A percentile compares a stretch with the other conserved stretches of the same genome.
These are phyloP conservation scores for Cladophialophora bantiana DNA, from an alignment of 2,329 filamentous ascomycete species.

Conservation along the genomic window DNA sequence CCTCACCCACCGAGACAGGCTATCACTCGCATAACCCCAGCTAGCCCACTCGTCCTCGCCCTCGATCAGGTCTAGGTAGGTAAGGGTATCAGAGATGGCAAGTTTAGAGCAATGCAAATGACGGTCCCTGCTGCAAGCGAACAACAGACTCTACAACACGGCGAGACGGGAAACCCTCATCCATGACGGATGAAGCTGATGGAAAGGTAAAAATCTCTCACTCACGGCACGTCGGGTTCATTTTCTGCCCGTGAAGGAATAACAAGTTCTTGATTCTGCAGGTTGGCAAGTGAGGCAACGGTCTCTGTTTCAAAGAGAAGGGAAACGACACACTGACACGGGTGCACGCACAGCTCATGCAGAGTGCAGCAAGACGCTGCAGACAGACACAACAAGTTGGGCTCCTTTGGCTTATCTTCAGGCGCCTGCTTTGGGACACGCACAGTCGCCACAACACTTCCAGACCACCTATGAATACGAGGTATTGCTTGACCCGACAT, in stretches of 20 bases:
- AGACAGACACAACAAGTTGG: conserved; percentile 14
- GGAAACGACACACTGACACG: background rate
- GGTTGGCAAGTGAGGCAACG: conserved; percentile 1
- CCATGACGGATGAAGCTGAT: background rate
- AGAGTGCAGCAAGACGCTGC: conserved; percentile 19
- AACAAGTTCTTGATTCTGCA: conserved; percentile 2
- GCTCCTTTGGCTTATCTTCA: conserved; percentile 21
- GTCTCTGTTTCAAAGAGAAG: background rate
- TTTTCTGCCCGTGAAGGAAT: conserved; percentile 7
- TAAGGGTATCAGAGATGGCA: background rate
- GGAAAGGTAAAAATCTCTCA: conserved; percentile 15
- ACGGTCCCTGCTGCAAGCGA: background rate
- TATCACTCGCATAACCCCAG: conserved; percentile 6
- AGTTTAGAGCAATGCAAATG: background rate
- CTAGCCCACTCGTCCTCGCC: background rate
- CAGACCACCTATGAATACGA: conserved; percentile 17
- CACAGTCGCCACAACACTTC: conserved; percentile 18
- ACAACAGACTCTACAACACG: background rate
- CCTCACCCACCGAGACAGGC: background rate
- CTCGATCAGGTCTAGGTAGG: background rate
- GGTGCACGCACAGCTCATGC: conserved; percentile 16
- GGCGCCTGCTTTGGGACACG: conserved; percentile 10
- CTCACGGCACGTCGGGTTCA: conserved; percentile 5
- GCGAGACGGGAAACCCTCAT: background rate
- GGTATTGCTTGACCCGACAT: background rate